Evolutionary conservation across 805 yeast species (phyloP).

Genomic region (Saturnispora mendoncae): DNA sequence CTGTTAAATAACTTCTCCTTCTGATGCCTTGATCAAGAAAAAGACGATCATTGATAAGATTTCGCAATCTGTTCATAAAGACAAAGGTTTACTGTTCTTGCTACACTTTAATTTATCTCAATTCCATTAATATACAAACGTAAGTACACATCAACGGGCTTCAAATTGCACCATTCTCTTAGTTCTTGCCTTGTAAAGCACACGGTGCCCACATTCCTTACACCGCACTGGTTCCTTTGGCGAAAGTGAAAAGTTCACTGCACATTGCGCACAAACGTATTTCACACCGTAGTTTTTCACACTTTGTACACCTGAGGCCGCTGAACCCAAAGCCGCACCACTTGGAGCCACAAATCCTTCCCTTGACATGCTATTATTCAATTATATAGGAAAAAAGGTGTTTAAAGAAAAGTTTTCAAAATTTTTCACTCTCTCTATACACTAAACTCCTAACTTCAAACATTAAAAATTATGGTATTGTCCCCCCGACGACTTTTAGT

Average conservation of each 20-base stretch:
- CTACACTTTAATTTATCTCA: background rate
- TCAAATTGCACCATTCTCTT: conserved; percentile 91
- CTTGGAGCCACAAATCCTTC: conserved; percentile 85
- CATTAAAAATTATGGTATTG: no score
- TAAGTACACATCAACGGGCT: conserved; percentile 42
- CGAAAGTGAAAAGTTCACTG: conserved; percentile 74
- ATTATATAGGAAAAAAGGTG: background rate
- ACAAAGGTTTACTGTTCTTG: no score
- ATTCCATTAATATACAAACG: background rate
- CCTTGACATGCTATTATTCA: conserved; percentile 35
- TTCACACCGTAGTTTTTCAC: conserved; percentile 72
- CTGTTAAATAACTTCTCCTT: no score
- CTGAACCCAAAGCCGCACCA: conserved; percentile 65
- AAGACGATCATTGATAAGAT: background rate
- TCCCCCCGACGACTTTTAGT: background rate
- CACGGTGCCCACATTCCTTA: conserved; percentile 98
- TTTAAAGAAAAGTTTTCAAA: background rate
- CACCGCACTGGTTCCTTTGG: conserved; percentile 97
- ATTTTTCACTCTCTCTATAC: background rate
- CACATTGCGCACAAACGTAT: conserved; percentile 95
- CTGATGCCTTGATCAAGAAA: background rate
- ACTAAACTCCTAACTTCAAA: no score
- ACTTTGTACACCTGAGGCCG: conserved; percentile 71
- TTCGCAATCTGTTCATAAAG: background rate
- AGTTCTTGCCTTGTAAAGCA: conserved; percentile 92